Evolutionary conservation across 768 basidiomycete species (phyloP).

Genomic region (Heimioporus sp.): DNA sequence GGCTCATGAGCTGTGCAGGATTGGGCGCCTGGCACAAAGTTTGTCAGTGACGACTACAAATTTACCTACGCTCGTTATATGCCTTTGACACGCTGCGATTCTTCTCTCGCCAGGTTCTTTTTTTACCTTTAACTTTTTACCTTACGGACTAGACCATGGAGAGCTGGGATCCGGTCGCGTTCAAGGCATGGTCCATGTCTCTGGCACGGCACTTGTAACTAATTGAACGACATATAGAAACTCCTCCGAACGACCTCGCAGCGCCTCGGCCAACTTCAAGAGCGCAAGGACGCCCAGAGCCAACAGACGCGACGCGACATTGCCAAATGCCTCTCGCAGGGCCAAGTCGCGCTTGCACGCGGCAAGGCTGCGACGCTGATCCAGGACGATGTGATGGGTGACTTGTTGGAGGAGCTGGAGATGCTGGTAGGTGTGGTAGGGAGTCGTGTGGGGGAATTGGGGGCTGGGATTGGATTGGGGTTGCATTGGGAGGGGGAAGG

Average conservation of each 20-base stretch:
- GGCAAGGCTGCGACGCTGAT: conserved; percentile 70
- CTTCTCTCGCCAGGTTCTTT: background rate
- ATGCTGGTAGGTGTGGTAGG: conserved; percentile 64
- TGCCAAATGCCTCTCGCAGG: conserved; percentile 59
- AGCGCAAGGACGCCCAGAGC: conserved; percentile 63
- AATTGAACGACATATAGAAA: conserved; percentile 36
- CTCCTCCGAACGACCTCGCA: conserved; percentile 64
- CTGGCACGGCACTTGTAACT: background rate
- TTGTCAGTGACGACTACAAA: background rate
- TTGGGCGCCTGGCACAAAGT: too few species aligned
- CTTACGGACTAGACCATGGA: conserved; percentile 16
- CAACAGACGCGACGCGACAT: conserved; percentile 66
- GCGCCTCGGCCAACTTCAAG: conserved; percentile 66
- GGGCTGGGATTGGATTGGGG: conserved; percentile 20
- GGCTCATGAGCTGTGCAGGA: too few species aligned
- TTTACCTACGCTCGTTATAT: background rate
- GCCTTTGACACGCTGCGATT: background rate
- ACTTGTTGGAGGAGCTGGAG: conserved; percentile 64
- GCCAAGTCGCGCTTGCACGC: conserved; percentile 61
- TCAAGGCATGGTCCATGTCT: conserved; percentile 24
- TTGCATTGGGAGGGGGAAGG: background rate
- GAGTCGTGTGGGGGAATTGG: conserved; percentile 57
- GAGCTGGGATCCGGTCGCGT: conserved; percentile 29
- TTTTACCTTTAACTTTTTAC: background rate
- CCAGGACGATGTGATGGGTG: conserved; percentile 57